These are phyloP conservation scores for Starmerella gropengiesseri DNA, from an alignment of 805 yeast genomes.

Conservation along the genomic window DNA sequence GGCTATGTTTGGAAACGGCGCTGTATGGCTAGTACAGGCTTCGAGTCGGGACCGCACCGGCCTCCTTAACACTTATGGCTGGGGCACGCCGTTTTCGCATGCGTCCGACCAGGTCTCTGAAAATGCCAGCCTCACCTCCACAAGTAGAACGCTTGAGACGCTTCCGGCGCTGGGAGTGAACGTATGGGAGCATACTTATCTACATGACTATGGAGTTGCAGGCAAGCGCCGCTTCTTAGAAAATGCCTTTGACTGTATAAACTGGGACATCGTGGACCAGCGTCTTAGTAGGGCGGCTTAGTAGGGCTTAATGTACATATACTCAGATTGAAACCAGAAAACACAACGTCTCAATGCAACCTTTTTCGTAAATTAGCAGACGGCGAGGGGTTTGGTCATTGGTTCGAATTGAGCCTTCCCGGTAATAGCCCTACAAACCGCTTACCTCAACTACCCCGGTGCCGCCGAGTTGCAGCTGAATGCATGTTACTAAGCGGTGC, in stretches of 20 bases:
- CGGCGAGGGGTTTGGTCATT: too few relatives aligned
- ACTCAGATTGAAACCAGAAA: too few relatives aligned
- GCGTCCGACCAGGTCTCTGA: constrained; percentile 6
- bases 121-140: constrained; percentile 8
- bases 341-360: background rate
- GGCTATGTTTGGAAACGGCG: constrained; percentile 82
- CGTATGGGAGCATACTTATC: constrained; percentile 78
- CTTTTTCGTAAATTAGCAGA: too few relatives aligned
- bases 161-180: constrained; percentile 62
- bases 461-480: background rate
- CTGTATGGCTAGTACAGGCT: constrained; percentile 74
- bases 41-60: constrained; percentile 34
- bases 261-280: constrained; percentile 49
- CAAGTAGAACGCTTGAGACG: constrained; percentile 8
- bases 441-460: background rate
- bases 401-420: too few relatives aligned
- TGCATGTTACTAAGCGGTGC: too few relatives aligned
- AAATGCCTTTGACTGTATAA: constrained; percentile 64
- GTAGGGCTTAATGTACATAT: constrained; percentile 4
- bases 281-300: constrained; percentile 14
- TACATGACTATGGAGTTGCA: constrained; percentile 70
- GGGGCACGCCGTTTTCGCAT: constrained; percentile 64
- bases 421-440: background rate
- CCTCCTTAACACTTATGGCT: constrained; percentile 78
- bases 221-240: constrained; percentile 64